Conservation (phyloP, 768 basidiomycete species). For the Glaciozyma martinii region DNA sequence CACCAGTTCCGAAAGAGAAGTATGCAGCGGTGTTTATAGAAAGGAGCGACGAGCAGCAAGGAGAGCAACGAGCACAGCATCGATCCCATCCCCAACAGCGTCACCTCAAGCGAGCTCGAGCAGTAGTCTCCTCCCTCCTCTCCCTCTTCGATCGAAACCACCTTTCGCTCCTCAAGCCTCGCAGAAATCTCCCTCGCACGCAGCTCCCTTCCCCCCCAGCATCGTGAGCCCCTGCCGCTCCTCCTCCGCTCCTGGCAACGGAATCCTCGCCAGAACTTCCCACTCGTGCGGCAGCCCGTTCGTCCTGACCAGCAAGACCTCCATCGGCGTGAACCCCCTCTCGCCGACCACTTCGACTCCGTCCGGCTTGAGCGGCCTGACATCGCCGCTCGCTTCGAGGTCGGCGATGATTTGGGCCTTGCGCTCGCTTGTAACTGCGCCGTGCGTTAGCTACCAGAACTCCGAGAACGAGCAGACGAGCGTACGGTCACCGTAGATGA, state of each 20-base stretch:
- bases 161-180: background rate
- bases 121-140: no score
- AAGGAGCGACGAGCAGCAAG: no score
- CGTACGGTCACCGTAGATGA: conserved; percentile 8
- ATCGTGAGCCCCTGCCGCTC: background rate
- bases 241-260: background rate
- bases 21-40: no score
- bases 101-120: no score
- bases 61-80: no score
- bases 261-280: conserved; percentile 2
- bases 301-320: conserved; percentile 3
- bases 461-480: no score
- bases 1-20: no score
- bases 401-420: conserved; percentile 1
- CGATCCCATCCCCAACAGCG: no score
- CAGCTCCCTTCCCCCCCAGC: background rate
- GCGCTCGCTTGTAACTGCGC: background rate
- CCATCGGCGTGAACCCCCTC: background rate
- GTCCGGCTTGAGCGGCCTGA: background rate
- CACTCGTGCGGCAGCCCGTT: background rate
- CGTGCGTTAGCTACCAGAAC: no score
- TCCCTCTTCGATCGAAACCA: no score
- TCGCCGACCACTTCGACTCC: conserved; percentile 2
- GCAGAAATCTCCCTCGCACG: background rate
- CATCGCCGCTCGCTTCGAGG: background rate